These are phyloP conservation scores for Ophiostoma ips DNA, from an alignment of 2,329 filamentous ascomycete species.

Conservation along the genomic window DNA sequence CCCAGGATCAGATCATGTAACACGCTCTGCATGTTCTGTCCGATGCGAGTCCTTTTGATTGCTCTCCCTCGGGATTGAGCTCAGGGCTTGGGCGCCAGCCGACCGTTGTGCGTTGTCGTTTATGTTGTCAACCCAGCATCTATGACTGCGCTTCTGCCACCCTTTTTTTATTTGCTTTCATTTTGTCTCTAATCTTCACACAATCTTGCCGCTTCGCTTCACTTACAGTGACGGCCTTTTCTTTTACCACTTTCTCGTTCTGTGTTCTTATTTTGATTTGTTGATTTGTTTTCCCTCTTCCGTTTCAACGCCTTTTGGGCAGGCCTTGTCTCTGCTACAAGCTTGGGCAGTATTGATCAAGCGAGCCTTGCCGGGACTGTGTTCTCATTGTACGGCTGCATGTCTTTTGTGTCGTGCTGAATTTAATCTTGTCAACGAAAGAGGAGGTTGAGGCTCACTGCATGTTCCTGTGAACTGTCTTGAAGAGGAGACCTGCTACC, in stretches of 20 bases:
- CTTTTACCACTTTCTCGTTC: neutral
- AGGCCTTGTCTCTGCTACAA: too few species aligned
- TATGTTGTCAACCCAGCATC: too few species aligned
- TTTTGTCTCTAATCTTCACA: too few species aligned
- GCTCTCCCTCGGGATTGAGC: neutral
- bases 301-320: too few species aligned
- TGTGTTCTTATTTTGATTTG: neutral
- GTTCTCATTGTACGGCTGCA: too few species aligned
- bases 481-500: neutral
- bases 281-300: neutral
- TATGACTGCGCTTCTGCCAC: too few species aligned
- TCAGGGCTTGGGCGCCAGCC: neutral
- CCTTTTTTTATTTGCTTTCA: neutral
- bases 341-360: too few species aligned
- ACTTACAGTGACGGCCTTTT: too few species aligned
- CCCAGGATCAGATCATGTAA: slow-evolving; percentile 98
- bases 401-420: too few species aligned
- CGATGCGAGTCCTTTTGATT: neutral
- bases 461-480: neutral
- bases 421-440: neutral
- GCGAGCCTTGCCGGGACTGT: too few species aligned
- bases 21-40: neutral
- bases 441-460: neutral
- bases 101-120: neutral
- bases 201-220: too few species aligned